These are phyloP conservation scores for Penicillium cinerascens DNA, from an alignment of 495 filamentous ascomycete species.

Conservation along the genomic window DNA sequence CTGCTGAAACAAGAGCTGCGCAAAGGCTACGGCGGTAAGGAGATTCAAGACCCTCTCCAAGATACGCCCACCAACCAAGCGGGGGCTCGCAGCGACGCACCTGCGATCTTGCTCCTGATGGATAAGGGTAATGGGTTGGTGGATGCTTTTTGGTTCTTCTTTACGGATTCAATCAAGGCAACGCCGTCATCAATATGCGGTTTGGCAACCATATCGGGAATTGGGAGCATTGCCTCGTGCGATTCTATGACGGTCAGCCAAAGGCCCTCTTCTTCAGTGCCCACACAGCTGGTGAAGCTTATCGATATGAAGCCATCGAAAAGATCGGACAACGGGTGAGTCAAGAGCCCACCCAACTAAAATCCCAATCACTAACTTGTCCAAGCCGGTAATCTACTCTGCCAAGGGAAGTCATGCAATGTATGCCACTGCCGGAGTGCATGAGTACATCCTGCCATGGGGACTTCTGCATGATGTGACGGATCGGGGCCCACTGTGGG, in stretches of 20 bases:
- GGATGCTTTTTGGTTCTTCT: slow-evolving; percentile 99
- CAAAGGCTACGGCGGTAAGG: slow-evolving; percentile 34
- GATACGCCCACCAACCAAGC: slow-evolving; percentile 25
- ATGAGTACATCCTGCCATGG: slow-evolving; percentile 89
- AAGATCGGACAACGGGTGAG: slow-evolving; percentile 67
- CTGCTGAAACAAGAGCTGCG: slow-evolving; percentile 29
- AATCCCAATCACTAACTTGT: slow-evolving; percentile 9
- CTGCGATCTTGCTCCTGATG: slow-evolving; percentile 71
- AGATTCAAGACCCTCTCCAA: slow-evolving; percentile 18
- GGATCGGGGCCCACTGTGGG: slow-evolving; percentile 90
- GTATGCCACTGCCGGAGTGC: slow-evolving; percentile 81
- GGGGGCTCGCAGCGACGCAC: slow-evolving; percentile 71
- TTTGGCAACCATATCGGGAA: slow-evolving; percentile 98
- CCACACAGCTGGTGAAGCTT: slow-evolving; percentile 84
- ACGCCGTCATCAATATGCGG: slow-evolving; percentile 79
- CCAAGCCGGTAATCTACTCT: slow-evolving; percentile 79
- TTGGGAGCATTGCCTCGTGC: slow-evolving; percentile 91
- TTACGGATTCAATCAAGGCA: slow-evolving; percentile 98
- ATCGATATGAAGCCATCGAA: slow-evolving; percentile 80
- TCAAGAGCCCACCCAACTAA: not conserved
- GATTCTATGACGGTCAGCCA: slow-evolving; percentile 83
- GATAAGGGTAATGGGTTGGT: slow-evolving; percentile 79
- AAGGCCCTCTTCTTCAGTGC: slow-evolving; percentile 85
- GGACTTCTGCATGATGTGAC: slow-evolving; percentile 84
- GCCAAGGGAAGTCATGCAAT: slow-evolving; percentile 92